Evolutionary conservation across 345 rosid genomes (phyloP), one percentile per base, ranked within the genome.

Genomic region (Bretschneidera sinensis): DNA sequence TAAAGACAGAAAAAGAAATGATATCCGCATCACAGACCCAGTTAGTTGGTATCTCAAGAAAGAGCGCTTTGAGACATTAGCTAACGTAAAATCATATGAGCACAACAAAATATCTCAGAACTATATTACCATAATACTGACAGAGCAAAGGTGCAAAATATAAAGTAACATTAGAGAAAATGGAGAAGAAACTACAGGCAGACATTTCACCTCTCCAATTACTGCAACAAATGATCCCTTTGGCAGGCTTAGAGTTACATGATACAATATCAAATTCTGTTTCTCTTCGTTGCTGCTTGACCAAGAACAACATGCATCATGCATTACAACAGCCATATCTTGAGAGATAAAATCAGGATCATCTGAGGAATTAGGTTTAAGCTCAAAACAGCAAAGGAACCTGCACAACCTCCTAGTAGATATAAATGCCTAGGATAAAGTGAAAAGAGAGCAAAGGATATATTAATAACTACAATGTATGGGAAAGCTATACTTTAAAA

Each of bases 221-320:
- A 92, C 66, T 21, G 86, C 95, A 71, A 89, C 75, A 54, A 87
- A 54, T 34, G 75, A 63, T 58, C 95, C 95, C 78, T 71, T 92
- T 48, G 85, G 88, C 43, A 92, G 61, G 71, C 68, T 47, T 49
- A 92, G 68, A 72, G 74, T 78, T 55, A 87, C 78, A 65, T 71
- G 74, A 70, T 89, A 74, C 69, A 92, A 25, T 24, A 78, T 85
- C 72, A 76, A 60, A 75, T 72, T 85, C 34, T 53, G 69, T 35
- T 71, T 72, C 51, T 82, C 71, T 57, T 60, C 65, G 22, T 67
- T 39, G 33, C 73, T 62, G 71, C 80, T 79, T 57, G 91, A 87
- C 98, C 95, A 92, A 67, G 64, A 53, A 76, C 82, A 85, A 66
- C 83, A 85, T 62, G 87, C 87, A 80, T 85, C 81, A n/a, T 74